A percentile compares a stretch with the other conserved stretches of the same genome.
These are phyloP conservation scores for Termitomyces sp. DNA, from an alignment of 768 basidiomycete species.

Conservation along the genomic window DNA sequence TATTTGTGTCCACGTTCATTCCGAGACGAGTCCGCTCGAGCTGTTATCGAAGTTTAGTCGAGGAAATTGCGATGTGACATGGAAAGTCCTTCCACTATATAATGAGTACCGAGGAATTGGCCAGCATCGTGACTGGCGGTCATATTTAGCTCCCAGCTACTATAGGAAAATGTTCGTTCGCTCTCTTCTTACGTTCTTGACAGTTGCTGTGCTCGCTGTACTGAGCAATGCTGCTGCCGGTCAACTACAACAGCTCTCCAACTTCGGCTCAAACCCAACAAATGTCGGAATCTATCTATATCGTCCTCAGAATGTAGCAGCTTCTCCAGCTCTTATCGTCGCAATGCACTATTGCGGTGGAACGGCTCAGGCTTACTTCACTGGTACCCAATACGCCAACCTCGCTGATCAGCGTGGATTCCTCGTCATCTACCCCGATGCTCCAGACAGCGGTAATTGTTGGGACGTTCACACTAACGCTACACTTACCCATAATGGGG, in stretches of 20 bases:
- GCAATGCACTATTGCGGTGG: constrained; percentile 53
- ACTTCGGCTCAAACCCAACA: constrained; percentile 54
- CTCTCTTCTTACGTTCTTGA: constrained; percentile 3
- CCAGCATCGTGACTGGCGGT: too few species aligned
- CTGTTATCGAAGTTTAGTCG: background rate
- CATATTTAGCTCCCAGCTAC: too few species aligned
- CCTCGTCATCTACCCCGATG: constrained; percentile 48
- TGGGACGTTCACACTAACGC: constrained; percentile 50
- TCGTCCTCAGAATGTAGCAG: constrained; percentile 31
- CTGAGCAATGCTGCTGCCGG: constrained; percentile 24
- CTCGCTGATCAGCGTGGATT: constrained; percentile 46
- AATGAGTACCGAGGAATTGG: background rate
- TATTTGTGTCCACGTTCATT: background rate
- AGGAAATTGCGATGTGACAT: background rate
- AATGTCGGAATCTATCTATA: constrained; percentile 47
- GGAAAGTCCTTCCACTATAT: background rate
- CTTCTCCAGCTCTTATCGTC: constrained; percentile 44
- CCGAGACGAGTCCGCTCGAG: background rate
- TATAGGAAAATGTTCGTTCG: constrained; percentile 4
- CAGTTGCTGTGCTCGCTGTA: constrained; percentile 15
- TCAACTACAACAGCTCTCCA: constrained; percentile 37
- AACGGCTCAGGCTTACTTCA: constrained; percentile 48
- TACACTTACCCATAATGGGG: constrained; percentile 54
- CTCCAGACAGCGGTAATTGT: constrained; percentile 41
- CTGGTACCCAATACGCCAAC: constrained; percentile 45